A percentile compares a stretch with the other conserved stretches of the same genome.
These are phyloP conservation scores for Boeremia lycopersici DNA, from an alignment of 2,329 filamentous ascomycete genomes.

Conservation along the genomic window DNA sequence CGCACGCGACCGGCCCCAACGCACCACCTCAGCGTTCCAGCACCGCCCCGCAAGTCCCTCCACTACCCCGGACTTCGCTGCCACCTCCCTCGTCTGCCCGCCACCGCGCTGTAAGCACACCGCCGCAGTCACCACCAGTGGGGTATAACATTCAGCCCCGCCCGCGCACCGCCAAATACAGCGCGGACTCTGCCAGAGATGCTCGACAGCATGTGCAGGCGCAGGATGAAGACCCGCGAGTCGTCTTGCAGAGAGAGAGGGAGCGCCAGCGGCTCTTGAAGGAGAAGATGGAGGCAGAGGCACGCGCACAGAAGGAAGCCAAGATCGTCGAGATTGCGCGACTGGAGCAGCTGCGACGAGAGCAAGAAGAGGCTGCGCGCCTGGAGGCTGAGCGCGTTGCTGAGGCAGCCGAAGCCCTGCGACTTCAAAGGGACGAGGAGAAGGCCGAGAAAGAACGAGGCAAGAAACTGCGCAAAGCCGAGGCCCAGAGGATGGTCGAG, in stretches of 20 bases:
- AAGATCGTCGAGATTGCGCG: conserved; percentile 38
- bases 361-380: conserved; percentile 40
- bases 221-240: conserved; percentile 42
- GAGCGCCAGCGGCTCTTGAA: conserved; percentile 40
- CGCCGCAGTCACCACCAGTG: conserved; percentile 25
- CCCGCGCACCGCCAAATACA: conserved; percentile 33
- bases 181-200: conserved; percentile 24
- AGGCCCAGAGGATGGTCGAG: conserved; percentile 32
- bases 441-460: conserved; percentile 41
- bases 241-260: conserved; percentile 39
- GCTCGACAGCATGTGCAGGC: conserved; percentile 27
- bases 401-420: conserved; percentile 37
- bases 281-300: conserved; percentile 42
- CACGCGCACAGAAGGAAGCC: conserved; percentile 36
- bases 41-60: conserved; percentile 27
- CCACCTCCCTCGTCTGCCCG: conserved; percentile 25
- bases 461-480: conserved; percentile 40
- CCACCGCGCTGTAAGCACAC: conserved; percentile 37
- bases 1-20: conserved; percentile 34
- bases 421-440: conserved; percentile 38
- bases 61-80: conserved; percentile 18
- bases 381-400: conserved; percentile 32
- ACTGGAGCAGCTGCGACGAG: conserved; percentile 31
- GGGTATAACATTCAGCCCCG: conserved; percentile 33
- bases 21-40: conserved; percentile 32